A percentile compares a stretch with the other conserved stretches of the same genome.
Conservation (phyloP, 148 eudicot species). For the Bassia scoparia region DNA sequence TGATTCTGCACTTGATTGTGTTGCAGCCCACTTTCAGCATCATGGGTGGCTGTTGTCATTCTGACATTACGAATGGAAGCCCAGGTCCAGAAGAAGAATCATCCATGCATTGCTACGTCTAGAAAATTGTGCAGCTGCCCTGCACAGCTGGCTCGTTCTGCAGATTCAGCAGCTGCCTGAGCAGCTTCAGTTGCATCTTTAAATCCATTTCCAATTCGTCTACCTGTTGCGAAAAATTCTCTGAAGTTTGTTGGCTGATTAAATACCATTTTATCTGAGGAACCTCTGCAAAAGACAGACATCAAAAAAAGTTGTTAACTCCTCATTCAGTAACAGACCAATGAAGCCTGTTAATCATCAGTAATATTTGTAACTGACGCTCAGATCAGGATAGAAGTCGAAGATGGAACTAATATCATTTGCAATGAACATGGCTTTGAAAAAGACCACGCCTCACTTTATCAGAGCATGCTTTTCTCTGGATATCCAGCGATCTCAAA, state of each 20-base stretch:
- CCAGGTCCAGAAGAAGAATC: conserved; percentile 38
- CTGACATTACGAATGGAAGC: conserved; percentile 24
- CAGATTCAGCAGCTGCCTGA: conserved; percentile 95
- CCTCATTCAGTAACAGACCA: not conserved
- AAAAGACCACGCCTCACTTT: conserved; percentile 25
- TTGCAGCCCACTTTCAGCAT: conserved; percentile 24
- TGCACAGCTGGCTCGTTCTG: conserved; percentile 90
- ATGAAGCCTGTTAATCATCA: not conserved
- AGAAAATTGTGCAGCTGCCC: conserved; percentile 92
- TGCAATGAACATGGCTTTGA: conserved; percentile 31
- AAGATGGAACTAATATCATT: conserved; percentile 20
- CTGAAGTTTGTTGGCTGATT: conserved; percentile 33
- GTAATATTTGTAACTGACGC: conserved; percentile 43
- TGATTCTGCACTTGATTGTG: conserved; percentile 22
- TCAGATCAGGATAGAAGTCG: conserved; percentile 31
- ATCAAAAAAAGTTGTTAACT: not conserved
- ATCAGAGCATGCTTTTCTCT: conserved; percentile 29
- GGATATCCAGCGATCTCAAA: conserved; percentile 33
- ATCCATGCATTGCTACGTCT: conserved; percentile 29
- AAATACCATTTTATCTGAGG: conserved; percentile 25
- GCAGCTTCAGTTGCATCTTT: conserved; percentile 94
- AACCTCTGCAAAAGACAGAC: conserved; percentile 36
- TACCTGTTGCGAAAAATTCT: conserved; percentile 22
- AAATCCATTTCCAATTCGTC: conserved; percentile 71
- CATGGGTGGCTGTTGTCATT: conserved; percentile 27